Base-by-base conservation (phyloP, 75 land plant genomes). In the Gnetum montanum region DNA sequence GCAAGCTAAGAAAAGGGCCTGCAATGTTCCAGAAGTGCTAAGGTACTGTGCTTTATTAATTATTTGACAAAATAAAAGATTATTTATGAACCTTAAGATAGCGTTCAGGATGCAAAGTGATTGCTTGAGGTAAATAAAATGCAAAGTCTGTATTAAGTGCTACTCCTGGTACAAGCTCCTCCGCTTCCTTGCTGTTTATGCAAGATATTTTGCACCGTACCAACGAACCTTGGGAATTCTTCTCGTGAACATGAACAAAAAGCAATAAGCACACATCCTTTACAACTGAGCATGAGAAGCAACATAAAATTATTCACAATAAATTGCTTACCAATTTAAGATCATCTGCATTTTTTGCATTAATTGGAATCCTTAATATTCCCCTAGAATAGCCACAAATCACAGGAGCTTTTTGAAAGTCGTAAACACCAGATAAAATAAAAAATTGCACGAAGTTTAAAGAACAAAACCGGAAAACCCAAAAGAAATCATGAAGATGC, bases 1-100 rank as follows among this genome's bases (percentile, higher is more conserved):
- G 62, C 99, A 95, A 49, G 99, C 91, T 49, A 66, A 48, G 68
- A 88, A 88, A n/a, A 95, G 74, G 6, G 81, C 96, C 96, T 90
- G 63, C 24, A 37, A 34, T 46, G 68, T 35, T 30, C 58, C 41
- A 46, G 50, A 15, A 15, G 59, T 3, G 41, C 16, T 11, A 46
- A 36, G 50, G 11, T 8, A 10, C 12, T 38, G 38, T 18, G 27
- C 1, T 49, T 15, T 13, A 41, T 5, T 41, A 41, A 6, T 38
- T 34, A 13, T 33, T 26, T 43, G 3, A 31, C 50, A 7, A 15
- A 10, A 31, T 44, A 56, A 25, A 37, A 28, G 43, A 18, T 19
- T 38, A 31, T 4, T 19, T 13, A 19, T 51, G 34, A 16, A 90
- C 96, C 79, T 90, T 41, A 35, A 95, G 81, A 44, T 95, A 95